Evolutionary conservation across 495 filamentous ascomycete genomes (phyloP).

Genomic region (Rostrohypoxylon terebratum): DNA sequence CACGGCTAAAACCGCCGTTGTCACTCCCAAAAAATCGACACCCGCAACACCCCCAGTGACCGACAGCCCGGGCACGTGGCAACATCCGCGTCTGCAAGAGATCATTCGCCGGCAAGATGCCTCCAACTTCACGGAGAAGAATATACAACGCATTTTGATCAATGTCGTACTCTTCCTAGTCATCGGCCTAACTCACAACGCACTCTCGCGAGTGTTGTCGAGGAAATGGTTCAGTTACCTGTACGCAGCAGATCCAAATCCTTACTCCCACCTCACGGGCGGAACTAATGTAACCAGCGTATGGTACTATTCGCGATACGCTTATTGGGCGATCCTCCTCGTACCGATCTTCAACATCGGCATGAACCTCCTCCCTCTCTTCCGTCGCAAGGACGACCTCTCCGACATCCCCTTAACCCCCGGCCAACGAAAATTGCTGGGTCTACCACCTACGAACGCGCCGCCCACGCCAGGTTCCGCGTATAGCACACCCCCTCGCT

Average conservation of each 20-base stretch:
- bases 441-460: slow-evolving; percentile 76
- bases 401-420: slow-evolving; percentile 92
- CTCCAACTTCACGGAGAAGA: slow-evolving; percentile 76
- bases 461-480: slow-evolving; percentile 72
- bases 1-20: slow-evolving; percentile 33
- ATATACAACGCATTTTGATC: slow-evolving; percentile 71
- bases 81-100: slow-evolving; percentile 83
- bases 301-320: slow-evolving; percentile 38
- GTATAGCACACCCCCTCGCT: slow-evolving; percentile 88
- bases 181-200: slow-evolving; percentile 49
- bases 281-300: slow-evolving; percentile 22
- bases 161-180: slow-evolving; percentile 68
- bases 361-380: slow-evolving; percentile 73
- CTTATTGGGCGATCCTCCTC: slow-evolving; percentile 32
- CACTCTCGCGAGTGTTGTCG: slow-evolving; percentile 43
- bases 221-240: slow-evolving; percentile 42
- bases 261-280: not conserved
- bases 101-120: slow-evolving; percentile 79
- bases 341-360: slow-evolving; percentile 74
- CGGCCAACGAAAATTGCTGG: slow-evolving; percentile 84
- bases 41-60: slow-evolving; percentile 49
- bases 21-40: slow-evolving; percentile 59
- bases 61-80: slow-evolving; percentile 81
- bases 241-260: slow-evolving; percentile 29
- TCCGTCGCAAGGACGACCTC: slow-evolving; percentile 77